Evolutionary conservation across 495 filamentous ascomycete species (phyloP).

Genomic region (Aspergillus cavernicola): DNA sequence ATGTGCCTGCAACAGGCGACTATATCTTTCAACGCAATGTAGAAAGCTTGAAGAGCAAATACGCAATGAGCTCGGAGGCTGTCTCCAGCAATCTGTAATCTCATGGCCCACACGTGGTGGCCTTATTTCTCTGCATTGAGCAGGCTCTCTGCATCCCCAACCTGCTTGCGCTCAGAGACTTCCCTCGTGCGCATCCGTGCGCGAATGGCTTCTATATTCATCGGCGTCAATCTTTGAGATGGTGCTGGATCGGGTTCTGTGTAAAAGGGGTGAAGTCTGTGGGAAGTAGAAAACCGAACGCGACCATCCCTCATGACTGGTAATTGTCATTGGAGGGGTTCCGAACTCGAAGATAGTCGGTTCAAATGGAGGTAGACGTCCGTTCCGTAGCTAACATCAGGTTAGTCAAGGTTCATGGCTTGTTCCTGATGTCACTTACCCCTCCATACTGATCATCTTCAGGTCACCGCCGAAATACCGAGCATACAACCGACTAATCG

Average conservation of each 20-base stretch:
- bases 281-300: slow-evolving; percentile 44
- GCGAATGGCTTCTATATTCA: slow-evolving; percentile 55
- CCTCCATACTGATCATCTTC: slow-evolving; percentile 99
- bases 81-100: not conserved
- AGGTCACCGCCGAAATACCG: slow-evolving; percentile 96
- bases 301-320: slow-evolving; percentile 85
- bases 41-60: not conserved
- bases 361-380: slow-evolving; percentile 98
- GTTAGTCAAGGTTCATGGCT: slow-evolving; percentile 9
- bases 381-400: slow-evolving; percentile 77
- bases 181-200: slow-evolving; percentile 57
- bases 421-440: slow-evolving; percentile 59
- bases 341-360: slow-evolving; percentile 87
- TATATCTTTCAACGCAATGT: not conserved
- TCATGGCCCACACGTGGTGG: not conserved
- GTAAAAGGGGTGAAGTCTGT: slow-evolving; percentile 43
- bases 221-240: slow-evolving; percentile 85
- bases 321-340: slow-evolving; percentile 97
- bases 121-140: slow-evolving; percentile 30
- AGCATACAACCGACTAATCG: slow-evolving; percentile 90
- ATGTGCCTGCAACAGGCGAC: not conserved
- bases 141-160: slow-evolving; percentile 73
- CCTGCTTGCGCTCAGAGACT: slow-evolving; percentile 79
- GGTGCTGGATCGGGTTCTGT: slow-evolving; percentile 33
- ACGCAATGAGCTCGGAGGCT: not conserved